Evolutionary conservation across 2,329 filamentous ascomycete genomes (phyloP).

Genomic region (Colletotrichum godetiae): DNA sequence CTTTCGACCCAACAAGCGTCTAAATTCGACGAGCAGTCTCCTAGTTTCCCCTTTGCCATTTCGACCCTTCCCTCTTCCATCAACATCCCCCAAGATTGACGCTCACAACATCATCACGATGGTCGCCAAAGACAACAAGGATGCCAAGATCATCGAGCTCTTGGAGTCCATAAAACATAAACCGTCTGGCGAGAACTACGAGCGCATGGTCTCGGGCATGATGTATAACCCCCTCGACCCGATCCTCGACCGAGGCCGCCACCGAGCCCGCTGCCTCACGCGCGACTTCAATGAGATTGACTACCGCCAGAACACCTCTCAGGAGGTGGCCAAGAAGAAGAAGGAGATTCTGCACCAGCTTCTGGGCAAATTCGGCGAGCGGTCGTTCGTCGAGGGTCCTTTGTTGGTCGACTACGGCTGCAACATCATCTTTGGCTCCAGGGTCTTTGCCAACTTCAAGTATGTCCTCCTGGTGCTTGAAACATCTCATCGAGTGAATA

Average conservation of each 20-base stretch:
- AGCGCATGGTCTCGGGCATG: conserved; percentile 34
- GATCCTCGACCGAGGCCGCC: conserved; percentile 56
- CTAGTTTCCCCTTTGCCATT: neutral
- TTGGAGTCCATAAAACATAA: conserved; percentile 3
- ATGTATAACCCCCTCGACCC: conserved; percentile 58
- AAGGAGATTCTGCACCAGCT: conserved; percentile 57
- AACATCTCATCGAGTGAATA: neutral
- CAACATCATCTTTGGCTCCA: conserved; percentile 67
- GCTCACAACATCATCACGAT: neutral
- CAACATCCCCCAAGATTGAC: neutral
- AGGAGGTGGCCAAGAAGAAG: conserved; percentile 45
- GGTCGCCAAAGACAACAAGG: neutral
- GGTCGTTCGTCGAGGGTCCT: conserved; percentile 67
- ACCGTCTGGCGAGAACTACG: conserved; percentile 27
- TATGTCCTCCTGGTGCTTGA: neutral
- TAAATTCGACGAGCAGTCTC: neutral
- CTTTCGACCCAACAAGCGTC: neutral
- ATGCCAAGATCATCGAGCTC: conserved; percentile 15
- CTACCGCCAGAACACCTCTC: conserved; percentile 58
- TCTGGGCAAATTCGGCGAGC: conserved; percentile 58
- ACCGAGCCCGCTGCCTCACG: conserved; percentile 59
- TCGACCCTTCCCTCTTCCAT: neutral
- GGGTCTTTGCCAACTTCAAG: conserved; percentile 68
- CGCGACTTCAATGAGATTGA: conserved; percentile 63
- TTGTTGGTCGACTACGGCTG: conserved; percentile 71